Conservation (phyloP, 1,284 basidiomycete species). For the Pseudozyma sp. region DNA sequence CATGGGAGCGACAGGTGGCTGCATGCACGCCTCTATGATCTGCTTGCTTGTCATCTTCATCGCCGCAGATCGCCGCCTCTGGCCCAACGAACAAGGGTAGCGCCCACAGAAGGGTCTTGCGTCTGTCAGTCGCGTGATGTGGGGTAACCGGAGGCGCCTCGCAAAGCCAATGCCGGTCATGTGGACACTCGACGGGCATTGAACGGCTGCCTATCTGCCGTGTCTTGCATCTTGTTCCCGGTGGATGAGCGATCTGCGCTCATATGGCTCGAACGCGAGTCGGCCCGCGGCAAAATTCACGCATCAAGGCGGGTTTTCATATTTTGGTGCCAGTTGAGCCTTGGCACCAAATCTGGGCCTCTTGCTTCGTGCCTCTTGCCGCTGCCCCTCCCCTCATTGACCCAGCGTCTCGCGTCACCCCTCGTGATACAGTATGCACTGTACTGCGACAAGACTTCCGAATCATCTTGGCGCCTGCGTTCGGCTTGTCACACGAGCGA, state of each 20-base stretch:
- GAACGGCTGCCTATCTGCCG: conserved; percentile 8
- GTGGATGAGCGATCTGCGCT: conserved; percentile 15
- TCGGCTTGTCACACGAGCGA: background rate
- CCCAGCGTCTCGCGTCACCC: no score
- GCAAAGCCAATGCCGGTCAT: conserved; percentile 3
- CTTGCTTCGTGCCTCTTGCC: conserved; percentile 1
- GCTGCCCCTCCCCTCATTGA: background rate
- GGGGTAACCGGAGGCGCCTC: background rate
- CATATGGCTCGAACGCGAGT: conserved; percentile 23
- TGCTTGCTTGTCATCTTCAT: no score
- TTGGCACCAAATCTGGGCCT: conserved; percentile 8
- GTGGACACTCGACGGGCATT: conserved; percentile 7
- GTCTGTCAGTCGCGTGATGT: background rate
- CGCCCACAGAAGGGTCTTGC: background rate
- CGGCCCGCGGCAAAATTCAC: conserved; percentile 28
- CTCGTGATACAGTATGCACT: no score
- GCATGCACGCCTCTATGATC: no score
- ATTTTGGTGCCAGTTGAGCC: conserved; percentile 2
- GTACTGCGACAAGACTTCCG: no score
- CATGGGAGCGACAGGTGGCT: no score
- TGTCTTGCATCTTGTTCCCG: conserved; percentile 12
- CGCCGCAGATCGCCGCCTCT: no score
- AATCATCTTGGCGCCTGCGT: no score
- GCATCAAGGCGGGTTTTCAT: background rate
- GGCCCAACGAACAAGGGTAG: background rate